phyloP scores from a whole-genome alignment of 495 filamentous ascomycete genomes.

The Penicillium arizonense region DNA sequence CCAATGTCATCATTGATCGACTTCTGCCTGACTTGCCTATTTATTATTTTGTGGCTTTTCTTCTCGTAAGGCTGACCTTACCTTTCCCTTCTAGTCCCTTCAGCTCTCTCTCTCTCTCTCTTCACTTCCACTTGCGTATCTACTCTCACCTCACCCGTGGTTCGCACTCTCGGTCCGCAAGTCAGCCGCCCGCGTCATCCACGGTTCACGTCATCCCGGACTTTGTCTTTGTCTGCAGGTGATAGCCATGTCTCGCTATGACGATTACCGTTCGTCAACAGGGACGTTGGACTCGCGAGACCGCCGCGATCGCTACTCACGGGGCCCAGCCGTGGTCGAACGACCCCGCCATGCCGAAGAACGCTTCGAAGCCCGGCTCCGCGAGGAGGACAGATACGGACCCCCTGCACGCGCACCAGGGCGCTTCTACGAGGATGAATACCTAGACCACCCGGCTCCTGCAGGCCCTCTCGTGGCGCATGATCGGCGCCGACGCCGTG shows the following conservation, averaged over 20 bases:
- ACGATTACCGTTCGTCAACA: conserved; percentile 44
- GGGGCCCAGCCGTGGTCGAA: conserved; percentile 42
- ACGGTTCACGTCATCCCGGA: conserved; percentile 20
- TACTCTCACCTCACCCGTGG: conserved; percentile 7
- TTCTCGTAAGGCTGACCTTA: conserved; percentile 2
- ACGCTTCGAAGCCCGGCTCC: conserved; percentile 51
- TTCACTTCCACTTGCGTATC: neutral
- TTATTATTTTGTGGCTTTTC: neutral
- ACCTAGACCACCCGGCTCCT: conserved; percentile 41
- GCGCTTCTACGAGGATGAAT: conserved; percentile 50
- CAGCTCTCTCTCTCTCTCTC: neutral
- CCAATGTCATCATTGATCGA: conserved; percentile 15
- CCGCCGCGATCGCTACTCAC: conserved; percentile 42
- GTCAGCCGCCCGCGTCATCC: conserved; percentile 34
- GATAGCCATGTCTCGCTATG: conserved; percentile 45
- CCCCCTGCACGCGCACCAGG: conserved; percentile 50
- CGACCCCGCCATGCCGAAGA: conserved; percentile 46
- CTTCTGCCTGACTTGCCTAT: conserved; percentile 13
- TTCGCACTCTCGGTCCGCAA: conserved; percentile 24
- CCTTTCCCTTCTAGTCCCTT: conserved; percentile 2
- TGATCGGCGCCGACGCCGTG: conserved; percentile 39
- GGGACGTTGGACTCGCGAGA: conserved; percentile 44
- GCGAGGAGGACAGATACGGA: conserved; percentile 56
- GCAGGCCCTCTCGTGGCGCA: conserved; percentile 39
- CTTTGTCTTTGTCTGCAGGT: conserved; percentile 10